These are phyloP conservation scores for Clitopilus passeckerianus DNA, from an alignment of 768 basidiomycete species.

Conservation along the genomic window DNA sequence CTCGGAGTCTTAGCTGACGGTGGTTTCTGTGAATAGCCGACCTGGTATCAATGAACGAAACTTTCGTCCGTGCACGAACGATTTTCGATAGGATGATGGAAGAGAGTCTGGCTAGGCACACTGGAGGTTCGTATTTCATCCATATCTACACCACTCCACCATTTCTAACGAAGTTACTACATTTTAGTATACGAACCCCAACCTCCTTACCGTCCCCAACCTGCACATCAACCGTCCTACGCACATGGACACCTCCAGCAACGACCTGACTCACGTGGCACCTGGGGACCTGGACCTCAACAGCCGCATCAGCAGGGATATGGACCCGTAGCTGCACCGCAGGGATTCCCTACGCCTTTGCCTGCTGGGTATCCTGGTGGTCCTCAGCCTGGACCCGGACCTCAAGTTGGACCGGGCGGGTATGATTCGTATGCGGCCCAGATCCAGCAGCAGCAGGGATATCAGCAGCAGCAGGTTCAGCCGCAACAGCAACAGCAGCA, in stretches of 20 bases:
- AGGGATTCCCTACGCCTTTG: conserved; percentile 7
- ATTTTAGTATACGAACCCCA: neutral
- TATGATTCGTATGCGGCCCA: conserved; percentile 1
- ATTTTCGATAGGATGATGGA: conserved; percentile 96
- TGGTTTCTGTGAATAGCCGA: conserved; percentile 55
- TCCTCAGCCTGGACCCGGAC: conserved; percentile 8
- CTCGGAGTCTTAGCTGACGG: conserved; percentile 15
- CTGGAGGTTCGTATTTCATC: conserved; percentile 31
- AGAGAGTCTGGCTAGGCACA: conserved; percentile 75
- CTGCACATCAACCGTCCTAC: conserved; percentile 20
- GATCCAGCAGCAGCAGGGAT: conserved; percentile 6
- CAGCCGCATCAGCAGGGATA: conserved; percentile 15
- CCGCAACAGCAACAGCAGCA: conserved; percentile 23
- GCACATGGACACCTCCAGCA: conserved; percentile 12
- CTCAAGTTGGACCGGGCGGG: conserved; percentile 11
- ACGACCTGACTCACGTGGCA: conserved; percentile 17
- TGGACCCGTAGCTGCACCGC: conserved; percentile 3
- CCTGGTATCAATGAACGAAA: conserved; percentile 91
- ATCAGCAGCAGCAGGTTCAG: conserved; percentile 9
- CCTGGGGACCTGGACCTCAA: conserved; percentile 4
- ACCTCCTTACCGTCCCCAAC: neutral
- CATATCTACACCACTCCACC: neutral
- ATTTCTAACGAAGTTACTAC: conserved; percentile 3
- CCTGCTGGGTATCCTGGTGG: conserved; percentile 7
- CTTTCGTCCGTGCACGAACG: conserved; percentile 80